Evolutionary conservation across 257 asterid species (phyloP).

Genomic region (Eucommia ulmoides): DNA sequence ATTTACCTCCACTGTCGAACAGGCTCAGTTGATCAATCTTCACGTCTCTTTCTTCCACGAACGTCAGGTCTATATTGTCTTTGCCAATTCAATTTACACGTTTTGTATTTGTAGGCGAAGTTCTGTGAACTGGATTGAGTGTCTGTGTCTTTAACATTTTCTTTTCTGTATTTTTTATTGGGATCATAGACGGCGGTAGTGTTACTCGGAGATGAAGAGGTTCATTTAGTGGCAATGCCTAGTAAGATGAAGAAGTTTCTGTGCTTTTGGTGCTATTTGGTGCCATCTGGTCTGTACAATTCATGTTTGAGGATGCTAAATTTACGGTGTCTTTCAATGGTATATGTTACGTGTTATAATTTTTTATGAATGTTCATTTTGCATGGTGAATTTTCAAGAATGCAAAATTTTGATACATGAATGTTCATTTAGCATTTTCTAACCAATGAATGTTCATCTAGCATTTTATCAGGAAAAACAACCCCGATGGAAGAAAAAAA

Average conservation of each 20-base stretch:
- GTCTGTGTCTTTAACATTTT: not conserved
- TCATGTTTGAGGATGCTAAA: constrained; percentile 74
- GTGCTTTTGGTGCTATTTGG: constrained; percentile 92
- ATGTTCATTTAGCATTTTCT: too few species aligned
- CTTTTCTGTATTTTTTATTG: constrained; percentile 11
- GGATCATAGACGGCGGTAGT: constrained; percentile 77
- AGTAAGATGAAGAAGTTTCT: constrained; percentile 87
- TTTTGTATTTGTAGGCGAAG: constrained; percentile 1
- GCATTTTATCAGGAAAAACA: too few species aligned
- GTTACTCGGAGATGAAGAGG: constrained; percentile 61
- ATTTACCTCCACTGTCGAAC: constrained; percentile 26
- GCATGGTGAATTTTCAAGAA: too few species aligned
- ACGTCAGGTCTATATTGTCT: constrained; percentile 44
- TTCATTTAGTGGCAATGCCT: constrained; percentile 97
- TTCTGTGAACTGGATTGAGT: not conserved
- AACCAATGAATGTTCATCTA: too few species aligned
- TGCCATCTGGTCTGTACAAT: constrained; percentile 57
- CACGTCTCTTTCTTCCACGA: constrained; percentile 78
- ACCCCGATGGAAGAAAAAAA: too few species aligned
- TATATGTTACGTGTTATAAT: too few species aligned
- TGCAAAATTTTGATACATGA: too few species aligned
- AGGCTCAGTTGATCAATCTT: constrained; percentile 52
- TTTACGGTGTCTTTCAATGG: constrained; percentile 75
- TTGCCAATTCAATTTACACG: too few species aligned
- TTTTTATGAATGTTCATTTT: too few species aligned